phyloP scores from a whole-genome alignment of 2,329 filamentous ascomycete species.

The Epichloe gansuensis region DNA sequence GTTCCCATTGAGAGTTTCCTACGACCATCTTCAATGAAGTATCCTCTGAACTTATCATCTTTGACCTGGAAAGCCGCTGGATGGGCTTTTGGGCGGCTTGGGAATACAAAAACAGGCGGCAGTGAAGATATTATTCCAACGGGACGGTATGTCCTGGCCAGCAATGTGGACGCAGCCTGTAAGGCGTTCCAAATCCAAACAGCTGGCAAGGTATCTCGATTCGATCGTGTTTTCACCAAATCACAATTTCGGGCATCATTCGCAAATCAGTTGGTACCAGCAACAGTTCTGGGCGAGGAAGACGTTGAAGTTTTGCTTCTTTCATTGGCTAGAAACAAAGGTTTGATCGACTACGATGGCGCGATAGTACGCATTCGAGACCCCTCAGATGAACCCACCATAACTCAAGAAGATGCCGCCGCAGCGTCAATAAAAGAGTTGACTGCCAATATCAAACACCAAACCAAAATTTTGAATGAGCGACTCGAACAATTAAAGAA shows the following conservation, averaged over 20 bases:
- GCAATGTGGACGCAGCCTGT: slow-evolving; percentile 48
- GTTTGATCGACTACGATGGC: slow-evolving; percentile 45
- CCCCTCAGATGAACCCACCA: slow-evolving; percentile 33
- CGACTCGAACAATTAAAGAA: slow-evolving; percentile 54
- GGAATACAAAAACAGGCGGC: slow-evolving; percentile 38
- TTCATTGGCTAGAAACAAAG: slow-evolving; percentile 58
- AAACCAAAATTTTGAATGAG: slow-evolving; percentile 53
- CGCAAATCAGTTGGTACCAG: slow-evolving; percentile 35
- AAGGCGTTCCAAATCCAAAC: slow-evolving; percentile 38
- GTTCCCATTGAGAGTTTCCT: slow-evolving; percentile 61
- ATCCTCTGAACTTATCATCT: slow-evolving; percentile 55
- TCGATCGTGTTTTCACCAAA: slow-evolving; percentile 57
- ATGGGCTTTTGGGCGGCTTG: slow-evolving; percentile 65
- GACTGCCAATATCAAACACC: slow-evolving; percentile 59
- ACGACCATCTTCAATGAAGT: slow-evolving; percentile 54
- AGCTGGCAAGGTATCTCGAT: slow-evolving; percentile 32
- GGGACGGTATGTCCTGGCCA: slow-evolving; percentile 54
- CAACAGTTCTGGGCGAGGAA: slow-evolving; percentile 40
- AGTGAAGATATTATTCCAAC: slow-evolving; percentile 44
- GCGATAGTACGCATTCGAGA: slow-evolving; percentile 63
- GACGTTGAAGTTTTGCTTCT: slow-evolving; percentile 61
- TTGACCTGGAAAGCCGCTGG: slow-evolving; percentile 58
- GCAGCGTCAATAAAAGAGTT: slow-evolving; percentile 77
- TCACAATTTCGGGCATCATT: slow-evolving; percentile 51
- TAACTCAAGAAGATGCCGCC: slow-evolving; percentile 68